phyloP scores from a whole-genome alignment of 495 filamentous ascomycete genomes.

The Tuber microsphaerosporum region DNA sequence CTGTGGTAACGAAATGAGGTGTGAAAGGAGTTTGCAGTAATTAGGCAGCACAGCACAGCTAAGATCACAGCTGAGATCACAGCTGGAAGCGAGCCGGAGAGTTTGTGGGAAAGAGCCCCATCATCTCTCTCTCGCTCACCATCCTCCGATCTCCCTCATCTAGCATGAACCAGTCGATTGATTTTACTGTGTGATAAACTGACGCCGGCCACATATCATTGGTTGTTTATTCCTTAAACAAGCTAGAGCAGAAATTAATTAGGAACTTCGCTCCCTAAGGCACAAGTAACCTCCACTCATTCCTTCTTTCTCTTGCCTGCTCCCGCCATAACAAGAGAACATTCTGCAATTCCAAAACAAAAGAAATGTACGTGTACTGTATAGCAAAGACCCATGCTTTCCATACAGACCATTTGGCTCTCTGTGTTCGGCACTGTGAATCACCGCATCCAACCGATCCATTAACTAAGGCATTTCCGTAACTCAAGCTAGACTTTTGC shows the following conservation, averaged over 20 bases:
- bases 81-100: neutral
- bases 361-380: too few species aligned
- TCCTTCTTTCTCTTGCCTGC: neutral
- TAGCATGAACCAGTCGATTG: neutral
- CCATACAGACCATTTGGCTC: too few species aligned
- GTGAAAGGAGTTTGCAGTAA: neutral
- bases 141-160: neutral
- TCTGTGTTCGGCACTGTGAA: too few species aligned
- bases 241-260: neutral
- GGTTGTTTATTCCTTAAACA: neutral
- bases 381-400: too few species aligned
- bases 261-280: neutral
- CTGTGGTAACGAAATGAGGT: constrained; percentile 5
- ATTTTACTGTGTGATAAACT: neutral
- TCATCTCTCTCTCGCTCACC: neutral
- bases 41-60: too few species aligned
- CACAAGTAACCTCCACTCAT: neutral
- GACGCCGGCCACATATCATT: neutral
- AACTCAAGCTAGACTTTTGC: too few species aligned
- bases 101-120: neutral
- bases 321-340: too few species aligned
- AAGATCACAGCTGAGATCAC: neutral
- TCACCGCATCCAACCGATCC: too few species aligned
- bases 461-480: too few species aligned
- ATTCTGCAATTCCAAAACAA: too few species aligned